Evolutionary conservation across 768 basidiomycete species (phyloP), one percentile per base, ranked within the genome.

Genomic region (Atractiella rhizophila): DNA sequence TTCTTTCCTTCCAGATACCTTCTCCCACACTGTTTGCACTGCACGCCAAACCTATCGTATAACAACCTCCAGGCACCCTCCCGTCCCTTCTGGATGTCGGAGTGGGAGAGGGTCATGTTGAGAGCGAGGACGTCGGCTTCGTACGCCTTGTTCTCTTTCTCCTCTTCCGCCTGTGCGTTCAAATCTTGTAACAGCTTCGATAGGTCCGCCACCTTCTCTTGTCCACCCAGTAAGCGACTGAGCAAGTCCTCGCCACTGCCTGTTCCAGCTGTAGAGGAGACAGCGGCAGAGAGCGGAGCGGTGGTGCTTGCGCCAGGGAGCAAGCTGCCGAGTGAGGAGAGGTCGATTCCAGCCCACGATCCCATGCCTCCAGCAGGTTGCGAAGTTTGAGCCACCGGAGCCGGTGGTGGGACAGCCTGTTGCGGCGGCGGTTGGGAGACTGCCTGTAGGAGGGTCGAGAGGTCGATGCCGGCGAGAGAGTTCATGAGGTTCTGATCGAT

Each of bases 21-120:
- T 40, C 79, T 61, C 15, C 77, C 80, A 62, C 88, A 98, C 54
- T 94, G 86, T 60, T 75, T 82, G 66, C 88, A 98, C 60, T 83
- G 76, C 26, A 70, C 63, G 19, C 74, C 67, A 28, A 85, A 66
- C 43, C 71, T 71, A 41, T 71, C 67, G 53, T 82, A 83, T 46
- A 88, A 58, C 42, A 82, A 64, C 26, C 71, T 63, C 39, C 68
- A 62, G 40, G 78, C 66, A 19, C 64, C 61, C 2, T 77, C 68
- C 16, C 68, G 70, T 48, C 64, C 64, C 56, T 74, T 76, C 47
- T 18, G 40, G 16, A 85, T 70, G 47, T 76, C 82, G n/a, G 68
- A 56, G 40, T 66, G 73, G 2, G 66, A 69, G 20, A 83, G 61
- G 42, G 66, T 66, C 42, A 81, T 64, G 26, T 66, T 63, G 43